These are phyloP conservation scores for Pythium myriotylum DNA, from an alignment of 352 stramenopile species.

Conservation along the genomic window DNA sequence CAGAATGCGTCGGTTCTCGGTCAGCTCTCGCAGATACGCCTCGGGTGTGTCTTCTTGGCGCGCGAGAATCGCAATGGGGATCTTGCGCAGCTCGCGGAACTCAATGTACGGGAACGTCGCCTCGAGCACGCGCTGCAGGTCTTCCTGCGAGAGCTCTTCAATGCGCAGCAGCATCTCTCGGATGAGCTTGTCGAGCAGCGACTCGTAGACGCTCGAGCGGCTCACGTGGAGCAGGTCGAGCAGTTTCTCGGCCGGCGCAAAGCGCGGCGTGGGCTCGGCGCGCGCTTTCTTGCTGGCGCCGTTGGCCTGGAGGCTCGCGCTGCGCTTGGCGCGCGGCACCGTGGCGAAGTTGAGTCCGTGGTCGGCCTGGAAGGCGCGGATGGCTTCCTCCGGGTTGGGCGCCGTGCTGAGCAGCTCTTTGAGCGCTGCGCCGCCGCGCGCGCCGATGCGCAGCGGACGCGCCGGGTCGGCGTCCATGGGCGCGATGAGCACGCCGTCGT, in stretches of 20 bases:
- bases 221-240: constrained; percentile 74
- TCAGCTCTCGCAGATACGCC: constrained; percentile 77
- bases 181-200: constrained; percentile 66
- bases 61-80: constrained; percentile 83
- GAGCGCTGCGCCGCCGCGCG: constrained; percentile 67
- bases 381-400: constrained; percentile 82
- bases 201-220: constrained; percentile 67
- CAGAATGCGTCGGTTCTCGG: constrained; percentile 80
- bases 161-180: constrained; percentile 79
- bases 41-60: constrained; percentile 80
- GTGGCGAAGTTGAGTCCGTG: constrained; percentile 62
- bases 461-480: constrained; percentile 27
- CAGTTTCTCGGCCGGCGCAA: constrained; percentile 68
- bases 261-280: constrained; percentile 27
- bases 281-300: constrained; percentile 10
- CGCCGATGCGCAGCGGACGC: constrained; percentile 69
- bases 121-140: constrained; percentile 74
- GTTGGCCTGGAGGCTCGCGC: constrained; percentile 5
- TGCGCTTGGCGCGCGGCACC: constrained; percentile 3
- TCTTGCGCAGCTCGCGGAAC: constrained; percentile 81
- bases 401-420: constrained; percentile 85
- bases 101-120: constrained; percentile 89
- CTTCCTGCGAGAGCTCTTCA: constrained; percentile 62
- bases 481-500: constrained; percentile 11
- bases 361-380: constrained; percentile 72